Conservation (phyloP, 306 rosid genomes). For the Pyrus betulifolia region DNA sequence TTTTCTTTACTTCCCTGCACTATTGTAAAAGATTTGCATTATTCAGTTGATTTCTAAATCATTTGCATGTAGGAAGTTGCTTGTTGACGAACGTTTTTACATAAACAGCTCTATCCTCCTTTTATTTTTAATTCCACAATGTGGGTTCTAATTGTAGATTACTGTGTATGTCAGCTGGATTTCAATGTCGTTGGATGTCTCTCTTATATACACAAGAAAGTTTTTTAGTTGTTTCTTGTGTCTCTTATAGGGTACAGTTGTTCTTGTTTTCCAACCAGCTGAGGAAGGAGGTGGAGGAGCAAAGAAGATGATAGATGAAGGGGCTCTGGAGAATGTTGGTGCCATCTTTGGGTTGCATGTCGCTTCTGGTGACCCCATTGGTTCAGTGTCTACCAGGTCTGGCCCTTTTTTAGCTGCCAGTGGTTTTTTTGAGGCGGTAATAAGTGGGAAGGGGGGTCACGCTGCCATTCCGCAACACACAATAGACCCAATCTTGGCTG, state of each 20-base stretch:
- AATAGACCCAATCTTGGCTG: constrained; percentile 78
- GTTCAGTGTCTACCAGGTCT: constrained; percentile 49
- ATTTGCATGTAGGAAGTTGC: background rate
- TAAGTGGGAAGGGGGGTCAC: constrained; percentile 86
- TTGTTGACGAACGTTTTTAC: background rate
- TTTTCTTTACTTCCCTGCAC: too few relatives aligned
- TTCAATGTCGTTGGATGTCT: background rate
- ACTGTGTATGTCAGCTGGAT: background rate
- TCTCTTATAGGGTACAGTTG: constrained; percentile 60
- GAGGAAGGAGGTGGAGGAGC: constrained; percentile 95
- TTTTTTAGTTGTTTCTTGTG: background rate
- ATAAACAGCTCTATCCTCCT: background rate
- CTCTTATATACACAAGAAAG: background rate
- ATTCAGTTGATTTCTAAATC: too few relatives aligned
- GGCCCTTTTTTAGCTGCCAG: constrained; percentile 67
- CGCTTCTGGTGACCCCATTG: constrained; percentile 20
- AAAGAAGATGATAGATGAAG: constrained; percentile 53
- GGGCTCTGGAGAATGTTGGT: constrained; percentile 47
- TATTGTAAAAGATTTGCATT: too few relatives aligned
- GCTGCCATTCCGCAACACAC: constrained; percentile 85
- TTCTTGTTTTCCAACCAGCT: constrained; percentile 93
- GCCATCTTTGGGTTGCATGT: constrained; percentile 79
- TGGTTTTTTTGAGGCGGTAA: constrained; percentile 73
- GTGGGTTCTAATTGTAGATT: too few relatives aligned
- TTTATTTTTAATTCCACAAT: too few relatives aligned